Base-by-base conservation (phyloP, 331 rosid species). In the Quercus tomentella region DNA sequence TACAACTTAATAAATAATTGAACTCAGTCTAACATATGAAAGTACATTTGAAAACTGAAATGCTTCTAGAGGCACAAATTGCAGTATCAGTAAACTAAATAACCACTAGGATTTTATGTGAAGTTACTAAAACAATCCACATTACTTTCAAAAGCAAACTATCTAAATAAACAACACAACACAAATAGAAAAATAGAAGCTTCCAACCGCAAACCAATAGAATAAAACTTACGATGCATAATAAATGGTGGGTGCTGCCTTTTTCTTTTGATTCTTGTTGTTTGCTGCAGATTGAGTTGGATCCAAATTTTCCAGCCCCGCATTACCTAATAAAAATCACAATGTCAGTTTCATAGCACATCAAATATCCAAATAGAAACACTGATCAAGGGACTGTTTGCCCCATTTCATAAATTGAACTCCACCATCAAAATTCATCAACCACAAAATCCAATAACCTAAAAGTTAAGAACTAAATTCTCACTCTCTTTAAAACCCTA, bases 191-290 rank as follows among this genome's bases (percentile, higher is more conserved):
- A 20, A 33, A 63, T 23, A 60, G 31, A 17, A 7, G n/a, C n/a
- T 31, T 22, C 4, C 26, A 55, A 77, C 22, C 52, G 65, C 51
- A 25, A 37, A 49, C 6, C 45, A n/a, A 37, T 77, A 41, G 57
- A 58, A 70, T 72, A 70, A 52, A 81, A 88, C 97, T 73, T 73
- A 94, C 97, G 98, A 88, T 17, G 98, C 92, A 57, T 94, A 92
- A 85, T 84, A 92, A 81, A 94, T 92, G 80, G 89, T 84, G 2
- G 97, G 97, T 17, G 87, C 77, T 35, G 88, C 76, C 86, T 81
- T 88, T 81, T 88, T 92, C 89, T 88, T 92, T 78, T 86, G 88
- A 77, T 66, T 84, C 82, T 88, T 89, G 72, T 81, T 82, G 77
- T 78, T 86, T 66, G 80, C 61, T 70, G 52, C 88, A 2, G 89